A percentile compares a stretch with the other conserved stretches of the same genome.
phyloP scores from a whole-genome alignment of 2,329 filamentous ascomycete genomes.

The Calcarisporium arbuscula region DNA sequence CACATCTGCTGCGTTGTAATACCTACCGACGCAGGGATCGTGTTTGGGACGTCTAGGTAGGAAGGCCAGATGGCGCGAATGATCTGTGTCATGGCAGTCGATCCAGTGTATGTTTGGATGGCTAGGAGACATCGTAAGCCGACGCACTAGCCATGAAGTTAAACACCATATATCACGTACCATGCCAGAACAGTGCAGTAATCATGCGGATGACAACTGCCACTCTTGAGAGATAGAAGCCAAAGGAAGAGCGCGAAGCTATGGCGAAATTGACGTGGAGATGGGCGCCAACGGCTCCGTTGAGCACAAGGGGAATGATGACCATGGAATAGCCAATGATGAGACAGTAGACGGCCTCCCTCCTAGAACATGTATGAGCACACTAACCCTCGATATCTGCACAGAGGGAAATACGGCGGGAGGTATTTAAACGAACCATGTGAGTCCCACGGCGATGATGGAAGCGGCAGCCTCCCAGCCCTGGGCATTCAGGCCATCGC shows the following conservation, averaged over 20 bases:
- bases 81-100: conserved; percentile 29
- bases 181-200: conserved; percentile 49
- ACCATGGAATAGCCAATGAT: conserved; percentile 20
- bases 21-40: conserved; percentile 41
- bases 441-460: conserved; percentile 18
- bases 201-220: conserved; percentile 33
- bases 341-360: conserved; percentile 35
- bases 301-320: conserved; percentile 39
- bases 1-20: conserved; percentile 52
- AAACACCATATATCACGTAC: background rate
- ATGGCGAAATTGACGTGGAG: conserved; percentile 29
- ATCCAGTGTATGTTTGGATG: conserved; percentile 7
- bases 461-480: conserved; percentile 15
- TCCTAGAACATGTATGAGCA: conserved; percentile 9
- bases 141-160: conserved; percentile 44
- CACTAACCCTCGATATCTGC: background rate
- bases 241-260: conserved; percentile 27
- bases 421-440: conserved; percentile 9
- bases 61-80: conserved; percentile 46
- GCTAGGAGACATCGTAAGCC: conserved; percentile 54
- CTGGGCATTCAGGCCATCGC: conserved; percentile 16
- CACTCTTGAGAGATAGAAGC: conserved; percentile 27
- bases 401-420: background rate
- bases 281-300: conserved; percentile 28
- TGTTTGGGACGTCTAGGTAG: conserved; percentile 46